Base-by-base conservation (phyloP, 208 protist species). In the Ichthyophonus hoferi region DNA sequence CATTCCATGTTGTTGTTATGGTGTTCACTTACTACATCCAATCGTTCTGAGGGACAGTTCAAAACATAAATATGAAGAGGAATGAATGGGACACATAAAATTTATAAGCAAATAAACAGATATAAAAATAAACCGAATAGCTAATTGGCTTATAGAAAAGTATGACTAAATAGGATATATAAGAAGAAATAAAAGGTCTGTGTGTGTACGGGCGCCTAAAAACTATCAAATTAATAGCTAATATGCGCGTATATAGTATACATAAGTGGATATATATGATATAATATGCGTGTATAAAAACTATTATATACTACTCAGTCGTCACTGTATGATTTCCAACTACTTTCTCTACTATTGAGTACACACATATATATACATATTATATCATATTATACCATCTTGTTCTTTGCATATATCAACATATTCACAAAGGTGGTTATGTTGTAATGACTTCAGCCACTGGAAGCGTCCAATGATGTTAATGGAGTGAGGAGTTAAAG, bases 381-480 rank as follows among this genome's bases (percentile, higher is more conserved):
- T 38, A 7, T 81, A 2, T 31, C 77, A 34, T 40, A 81, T 7
- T 31, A 31, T 78, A 78, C 43, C 83, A 79, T 87, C 7, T 40
- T 87, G 14, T 12, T 39, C 83, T 17, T 34, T 38, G 35, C 7
- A 33, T n/a, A 87, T 37, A 78, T 88, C 85, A 12, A 88, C 40
- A 42, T 88, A 88, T 31, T 79, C 12, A 17, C 58, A 88, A 7
- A 88, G 67, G 67, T 82, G 24, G 14, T 12, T 2, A 40, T 88
- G 42, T 2, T 33, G 7, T 34, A 79, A 37, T 14, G 34, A 42
- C 67, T 82, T 82, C 12, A 88, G 67, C 31, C 3, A 37, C 38
- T 88, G 40, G 39, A 88, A 88, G 67, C 85, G 85, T 14, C 85
- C 85, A 50, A 39, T 79, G 33, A 88, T 88, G 40, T 82, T 82